Evolutionary conservation across 768 basidiomycete genomes (phyloP).

Genomic region (Boletales sp.): DNA sequence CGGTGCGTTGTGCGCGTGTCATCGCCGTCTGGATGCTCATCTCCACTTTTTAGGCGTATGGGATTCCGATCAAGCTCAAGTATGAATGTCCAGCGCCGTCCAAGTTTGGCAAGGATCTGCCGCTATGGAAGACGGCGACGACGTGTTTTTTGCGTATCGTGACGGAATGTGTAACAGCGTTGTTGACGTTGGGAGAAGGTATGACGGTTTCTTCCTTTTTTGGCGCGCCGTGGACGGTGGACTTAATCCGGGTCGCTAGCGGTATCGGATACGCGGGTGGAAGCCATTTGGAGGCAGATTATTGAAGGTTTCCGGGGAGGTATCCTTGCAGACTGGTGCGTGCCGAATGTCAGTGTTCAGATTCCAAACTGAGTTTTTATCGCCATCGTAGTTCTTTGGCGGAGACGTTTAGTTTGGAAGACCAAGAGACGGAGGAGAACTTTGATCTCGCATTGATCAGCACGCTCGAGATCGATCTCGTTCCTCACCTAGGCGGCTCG

Average conservation of each 20-base stretch:
- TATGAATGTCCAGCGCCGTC: slow-evolving; percentile 91
- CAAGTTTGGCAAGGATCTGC: slow-evolving; percentile 80
- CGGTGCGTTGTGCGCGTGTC: slow-evolving; percentile 42
- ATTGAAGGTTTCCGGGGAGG: slow-evolving; percentile 80
- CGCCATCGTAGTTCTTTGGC: slow-evolving; percentile 45
- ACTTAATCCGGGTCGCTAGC: slow-evolving; percentile 29
- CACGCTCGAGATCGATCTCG: slow-evolving; percentile 74
- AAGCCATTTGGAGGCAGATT: slow-evolving; percentile 83
- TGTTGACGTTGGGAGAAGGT: slow-evolving; percentile 53
- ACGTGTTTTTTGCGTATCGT: slow-evolving; percentile 70
- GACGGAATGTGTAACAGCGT: slow-evolving; percentile 55
- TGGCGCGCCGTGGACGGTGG: neutral
- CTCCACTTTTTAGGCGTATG: slow-evolving; percentile 58
- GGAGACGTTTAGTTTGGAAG: slow-evolving; percentile 55
- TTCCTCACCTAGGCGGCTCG: slow-evolving; percentile 67
- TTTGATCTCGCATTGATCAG: slow-evolving; percentile 81
- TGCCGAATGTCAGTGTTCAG: neutral
- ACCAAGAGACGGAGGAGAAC: slow-evolving; percentile 75
- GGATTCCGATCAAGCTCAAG: slow-evolving; percentile 89
- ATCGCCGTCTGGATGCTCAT: neutral
- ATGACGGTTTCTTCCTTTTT: slow-evolving; percentile 9
- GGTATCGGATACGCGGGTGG: slow-evolving; percentile 60
- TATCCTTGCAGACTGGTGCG: slow-evolving; percentile 82
- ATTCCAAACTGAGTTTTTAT: neutral
- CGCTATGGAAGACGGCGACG: slow-evolving; percentile 96